Evolutionary conservation across 31 red algal species (phyloP).

Genomic region (Endocladia muricata): DNA sequence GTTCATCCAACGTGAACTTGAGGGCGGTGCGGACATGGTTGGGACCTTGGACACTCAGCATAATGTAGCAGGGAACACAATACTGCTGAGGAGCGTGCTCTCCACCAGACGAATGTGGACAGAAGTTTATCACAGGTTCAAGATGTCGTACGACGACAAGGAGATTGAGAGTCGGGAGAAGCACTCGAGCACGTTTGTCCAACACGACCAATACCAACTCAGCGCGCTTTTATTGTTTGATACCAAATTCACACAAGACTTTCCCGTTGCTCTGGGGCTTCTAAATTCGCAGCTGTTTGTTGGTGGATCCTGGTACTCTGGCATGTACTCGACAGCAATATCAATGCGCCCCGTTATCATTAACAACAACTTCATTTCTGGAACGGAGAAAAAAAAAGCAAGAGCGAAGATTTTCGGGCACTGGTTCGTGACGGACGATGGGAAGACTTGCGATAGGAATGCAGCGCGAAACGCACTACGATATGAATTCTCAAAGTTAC

Average conservation of each 20-base stretch:
- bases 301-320: constrained; percentile 61
- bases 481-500: constrained; percentile 32
- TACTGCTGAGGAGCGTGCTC: constrained; percentile 38
- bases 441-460: constrained; percentile 15
- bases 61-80: constrained; percentile 53
- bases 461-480: constrained; percentile 16
- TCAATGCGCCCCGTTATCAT: constrained; percentile 51
- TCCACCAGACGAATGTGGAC: constrained; percentile 45
- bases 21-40: constrained; percentile 58
- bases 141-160: constrained; percentile 27
- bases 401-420: constrained; percentile 43
- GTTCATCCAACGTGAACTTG: constrained; percentile 32
- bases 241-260: constrained; percentile 28
- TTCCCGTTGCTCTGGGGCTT: constrained; percentile 36
- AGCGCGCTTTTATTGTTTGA: constrained; percentile 45
- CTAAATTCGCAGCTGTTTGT: constrained; percentile 59
- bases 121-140: constrained; percentile 41
- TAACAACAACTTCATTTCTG: constrained; percentile 77
- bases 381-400: constrained; percentile 54
- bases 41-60: constrained; percentile 57
- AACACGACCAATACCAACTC: constrained; percentile 54
- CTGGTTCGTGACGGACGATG: constrained; percentile 50
- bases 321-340: constrained; percentile 34
- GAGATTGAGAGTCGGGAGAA: constrained; percentile 14
- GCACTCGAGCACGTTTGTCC: constrained; percentile 27